Base-by-base conservation (phyloP, 495 filamentous ascomycete genomes). In the Trichoderma gamsii region DNA sequence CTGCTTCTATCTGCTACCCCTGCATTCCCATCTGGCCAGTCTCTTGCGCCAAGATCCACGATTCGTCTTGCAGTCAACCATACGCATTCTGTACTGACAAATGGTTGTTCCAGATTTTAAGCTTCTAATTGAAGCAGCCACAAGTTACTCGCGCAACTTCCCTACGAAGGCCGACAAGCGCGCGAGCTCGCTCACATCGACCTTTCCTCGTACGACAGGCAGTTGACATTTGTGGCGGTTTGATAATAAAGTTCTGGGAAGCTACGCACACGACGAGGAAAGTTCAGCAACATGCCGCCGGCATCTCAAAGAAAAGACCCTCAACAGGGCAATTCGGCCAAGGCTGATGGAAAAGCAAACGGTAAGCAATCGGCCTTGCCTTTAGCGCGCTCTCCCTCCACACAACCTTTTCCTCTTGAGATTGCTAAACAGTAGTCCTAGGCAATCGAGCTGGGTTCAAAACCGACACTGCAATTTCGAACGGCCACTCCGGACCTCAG, bases 391-490 rank as follows among this genome's bases (percentile, higher is more conserved):
- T 29, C 56, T 61, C 56, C 27, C 13, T 49, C 44, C 44, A 12
- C 35, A 38, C 8, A 7, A 38, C 35, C 8, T 38, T 38, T 38
- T 5, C 7, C 7, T 5, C 8, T 9, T 5, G 35, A 9, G 35
- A 7, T 38, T 38, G 49, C 18, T 52, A 52, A 52, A 52, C 8
- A 18, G 3, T 13, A 9, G 23, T 3, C 56, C 11, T 18, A 83
- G 81, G 79, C 44, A 74, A 77, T 79, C 71, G 79, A 64, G 67
- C 81, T 35, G 84, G 80, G 7, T 97, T 99, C 80, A 87, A 88
- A 68, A 98, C 93, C 0, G 95, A 99, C 76, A 79, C 85, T 49
- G 92, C 96, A 70, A 97, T 99, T 65, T 93, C 95, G 11, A 89
- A 89, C 63, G 84, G 87, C 68, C 84, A 87, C 51, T 77, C 82